phyloP scores from a whole-genome alignment of 441 rosid species.

The Kokia cookei region DNA sequence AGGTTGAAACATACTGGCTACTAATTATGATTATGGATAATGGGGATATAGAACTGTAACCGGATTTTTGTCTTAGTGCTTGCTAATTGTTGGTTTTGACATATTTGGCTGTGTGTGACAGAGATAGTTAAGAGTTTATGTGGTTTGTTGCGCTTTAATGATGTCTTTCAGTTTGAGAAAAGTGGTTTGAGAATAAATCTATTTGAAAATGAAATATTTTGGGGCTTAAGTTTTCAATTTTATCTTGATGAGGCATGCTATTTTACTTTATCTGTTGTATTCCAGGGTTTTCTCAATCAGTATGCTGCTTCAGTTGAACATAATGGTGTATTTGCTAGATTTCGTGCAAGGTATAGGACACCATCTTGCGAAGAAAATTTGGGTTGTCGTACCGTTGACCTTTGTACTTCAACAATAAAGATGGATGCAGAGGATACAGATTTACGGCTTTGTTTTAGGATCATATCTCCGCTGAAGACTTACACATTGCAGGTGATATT shows the following conservation, averaged over 20 bases:
- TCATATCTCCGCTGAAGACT: conserved; percentile 72
- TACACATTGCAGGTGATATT: conserved; percentile 77
- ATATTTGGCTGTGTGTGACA: not conserved
- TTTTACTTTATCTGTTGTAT: conserved; percentile 5
- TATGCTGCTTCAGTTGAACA: conserved; percentile 55
- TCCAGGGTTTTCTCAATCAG: conserved; percentile 63
- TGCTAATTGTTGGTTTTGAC: not conserved
- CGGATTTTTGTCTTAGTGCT: not conserved
- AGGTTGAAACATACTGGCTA: not conserved
- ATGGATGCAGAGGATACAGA: conserved; percentile 77
- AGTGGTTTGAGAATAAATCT: not conserved
- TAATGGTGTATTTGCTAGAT: conserved; percentile 69
- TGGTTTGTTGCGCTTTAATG: not conserved
- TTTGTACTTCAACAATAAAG: conserved; percentile 66
- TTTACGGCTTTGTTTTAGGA: conserved; percentile 86
- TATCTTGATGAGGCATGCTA: conserved; percentile 1
- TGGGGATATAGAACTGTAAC: not conserved
- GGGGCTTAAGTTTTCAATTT: not conserved
- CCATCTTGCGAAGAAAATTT: conserved; percentile 52
- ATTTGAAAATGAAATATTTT: not conserved
- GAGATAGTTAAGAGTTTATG: not conserved
- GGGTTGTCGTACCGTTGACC: conserved; percentile 54
- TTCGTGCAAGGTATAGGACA: conserved; percentile 63
- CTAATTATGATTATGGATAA: not conserved
- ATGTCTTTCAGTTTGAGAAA: not conserved